Base-by-base conservation (phyloP, 495 filamentous ascomycete species). In the Xylaria scruposa region DNA sequence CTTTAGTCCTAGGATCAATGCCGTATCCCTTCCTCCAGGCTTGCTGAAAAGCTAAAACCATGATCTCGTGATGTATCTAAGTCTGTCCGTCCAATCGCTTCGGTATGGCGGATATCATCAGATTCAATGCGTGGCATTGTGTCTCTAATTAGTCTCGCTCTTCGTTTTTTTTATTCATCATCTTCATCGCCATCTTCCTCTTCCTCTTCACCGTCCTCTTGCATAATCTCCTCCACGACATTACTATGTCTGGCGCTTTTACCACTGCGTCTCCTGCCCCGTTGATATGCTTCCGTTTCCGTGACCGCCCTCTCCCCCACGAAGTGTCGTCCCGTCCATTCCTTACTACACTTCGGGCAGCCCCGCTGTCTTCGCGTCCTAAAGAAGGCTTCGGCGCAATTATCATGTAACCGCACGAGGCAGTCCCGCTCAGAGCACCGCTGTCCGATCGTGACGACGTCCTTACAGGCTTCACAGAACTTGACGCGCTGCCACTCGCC, bases 401-500 rank as follows among this genome's bases (percentile, higher is more conserved):
- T 86, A 65, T 94, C 89, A 78, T 98, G 95, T 24, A 97, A 79
- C 24, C 95, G 85, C 4, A 90, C 85, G 17, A 72, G 76, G 76
- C 95, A 98, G 24, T 89, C 85, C 21, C 85, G 81, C 47, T 92
- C 87, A 6, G 84, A 79, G 79, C 95, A 98, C 26, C 95, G 88
- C 86, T 95, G 91, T 6, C 95, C 95, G 72, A 93, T 83, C 9
- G 94, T 98, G 69, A 98, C 88, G 68, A 98, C 92, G 79, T 98
- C 94, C 81, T 89, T 93, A 79, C 96, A 99, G 2, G 92, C 93
- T 78, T 90, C 87, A 81, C 96, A 99, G 70, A 90, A 88, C 88
- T 96, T 97, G 78, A 99, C 92, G 71, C 87, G 87, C 74, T 92
- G 85, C 84, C 83, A 87, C 46, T 86, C 88, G 17, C 84, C 85